Evolutionary conservation across 306 rosid genomes (phyloP).

Genomic region (Cucumis cinereus): DNA sequence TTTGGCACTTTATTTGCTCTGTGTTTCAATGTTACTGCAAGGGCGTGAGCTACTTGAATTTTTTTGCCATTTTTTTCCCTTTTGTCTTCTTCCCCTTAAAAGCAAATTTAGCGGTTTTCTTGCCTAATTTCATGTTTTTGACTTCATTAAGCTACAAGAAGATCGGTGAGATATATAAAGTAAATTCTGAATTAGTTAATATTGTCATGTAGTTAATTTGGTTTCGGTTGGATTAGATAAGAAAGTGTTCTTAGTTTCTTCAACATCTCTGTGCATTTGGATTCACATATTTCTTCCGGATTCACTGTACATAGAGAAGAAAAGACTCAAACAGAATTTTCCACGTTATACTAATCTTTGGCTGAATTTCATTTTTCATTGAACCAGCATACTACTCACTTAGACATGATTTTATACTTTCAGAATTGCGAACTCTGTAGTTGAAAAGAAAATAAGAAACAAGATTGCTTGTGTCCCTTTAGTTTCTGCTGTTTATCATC

Average conservation of each 20-base stretch:
- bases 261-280: neutral
- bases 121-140: neutral
- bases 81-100: neutral
- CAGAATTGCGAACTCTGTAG: neutral
- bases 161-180: neutral
- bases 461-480: neutral
- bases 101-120: neutral
- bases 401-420: neutral
- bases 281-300: neutral
- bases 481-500: neutral
- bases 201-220: neutral
- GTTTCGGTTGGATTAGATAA: neutral
- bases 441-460: neutral
- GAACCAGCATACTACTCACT: neutral
- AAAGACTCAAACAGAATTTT: neutral
- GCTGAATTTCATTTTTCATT: neutral
- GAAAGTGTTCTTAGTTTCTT: neutral
- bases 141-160: neutral
- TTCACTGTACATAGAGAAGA: neutral
- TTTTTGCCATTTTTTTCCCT: neutral
- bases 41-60: neutral
- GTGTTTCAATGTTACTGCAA: neutral
- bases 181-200: neutral
- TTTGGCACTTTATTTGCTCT: neutral
- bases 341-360: neutral